These are phyloP conservation scores for Scenedesmus sp. DNA, from an alignment of 163 green algal species.

Conservation along the genomic window DNA sequence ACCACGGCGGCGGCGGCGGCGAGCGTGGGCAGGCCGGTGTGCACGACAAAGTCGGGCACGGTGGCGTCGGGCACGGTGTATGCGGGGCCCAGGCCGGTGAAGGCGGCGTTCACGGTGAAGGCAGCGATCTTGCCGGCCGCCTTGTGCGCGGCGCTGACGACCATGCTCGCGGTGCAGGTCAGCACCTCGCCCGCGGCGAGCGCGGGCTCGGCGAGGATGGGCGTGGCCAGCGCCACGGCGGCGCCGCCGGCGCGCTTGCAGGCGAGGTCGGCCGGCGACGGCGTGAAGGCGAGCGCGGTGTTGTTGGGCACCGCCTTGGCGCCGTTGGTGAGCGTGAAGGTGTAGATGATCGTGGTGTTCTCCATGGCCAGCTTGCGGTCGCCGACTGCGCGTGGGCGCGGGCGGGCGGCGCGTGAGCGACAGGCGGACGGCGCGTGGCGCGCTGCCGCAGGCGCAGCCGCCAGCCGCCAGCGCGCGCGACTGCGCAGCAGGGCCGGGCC, in stretches of 20 bases:
- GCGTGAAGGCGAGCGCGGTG: neutral
- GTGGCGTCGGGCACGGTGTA: neutral
- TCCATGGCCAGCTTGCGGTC: neutral
- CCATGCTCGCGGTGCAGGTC: neutral
- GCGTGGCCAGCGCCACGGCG: neutral
- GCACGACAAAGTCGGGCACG: neutral
- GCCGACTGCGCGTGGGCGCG: neutral
- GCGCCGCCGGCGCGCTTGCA: neutral
- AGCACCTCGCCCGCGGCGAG: neutral
- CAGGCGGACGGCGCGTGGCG: too few species aligned
- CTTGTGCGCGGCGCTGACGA: neutral
- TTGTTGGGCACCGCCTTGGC: neutral
- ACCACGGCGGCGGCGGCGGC: neutral
- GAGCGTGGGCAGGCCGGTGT: neutral
- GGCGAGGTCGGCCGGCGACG: neutral
- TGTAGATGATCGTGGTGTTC: neutral
- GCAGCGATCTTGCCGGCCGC: neutral
- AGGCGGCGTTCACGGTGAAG: neutral
- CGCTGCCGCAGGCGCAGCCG: too few species aligned
- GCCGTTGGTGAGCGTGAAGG: constrained; percentile 6
- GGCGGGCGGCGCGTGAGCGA: too few species aligned
- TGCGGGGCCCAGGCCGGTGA: neutral
- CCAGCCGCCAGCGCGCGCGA: too few species aligned
- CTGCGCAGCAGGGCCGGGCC: too few species aligned
- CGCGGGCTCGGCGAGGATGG: neutral